A percentile compares a stretch with the other conserved stretches of the same genome.
phyloP scores from a whole-genome alignment of 352 stramenopile genomes.

The Phytophthora parvispora region DNA sequence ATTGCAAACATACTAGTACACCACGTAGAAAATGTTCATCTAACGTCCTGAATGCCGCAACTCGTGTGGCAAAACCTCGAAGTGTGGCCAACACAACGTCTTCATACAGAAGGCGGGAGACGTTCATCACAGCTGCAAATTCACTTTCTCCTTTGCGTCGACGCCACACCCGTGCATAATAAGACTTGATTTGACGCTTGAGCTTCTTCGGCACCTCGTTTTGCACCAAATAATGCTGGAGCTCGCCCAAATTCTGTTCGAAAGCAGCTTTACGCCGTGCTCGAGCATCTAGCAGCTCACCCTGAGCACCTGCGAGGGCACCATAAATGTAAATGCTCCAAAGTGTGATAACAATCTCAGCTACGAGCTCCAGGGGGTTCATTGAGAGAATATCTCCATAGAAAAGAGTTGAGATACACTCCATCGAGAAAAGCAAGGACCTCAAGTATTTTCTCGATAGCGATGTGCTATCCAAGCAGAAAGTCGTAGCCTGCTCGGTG shows the following conservation, averaged over 20 bases:
- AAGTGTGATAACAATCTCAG: constrained; percentile 67
- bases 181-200: constrained; percentile 82
- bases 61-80: constrained; percentile 57
- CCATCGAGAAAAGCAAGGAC: constrained; percentile 69
- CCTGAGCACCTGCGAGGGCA: constrained; percentile 68
- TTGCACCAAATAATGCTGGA: constrained; percentile 80
- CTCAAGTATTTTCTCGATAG: constrained; percentile 72
- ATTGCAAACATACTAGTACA: constrained; percentile 69
- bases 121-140: constrained; percentile 51
- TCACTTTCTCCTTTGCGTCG: constrained; percentile 64
- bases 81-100: constrained; percentile 69
- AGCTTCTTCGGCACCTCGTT: constrained; percentile 77
- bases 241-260: constrained; percentile 68
- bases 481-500: constrained; percentile 18
- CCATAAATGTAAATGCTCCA: constrained; percentile 83
- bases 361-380: constrained; percentile 68
- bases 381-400: constrained; percentile 80
- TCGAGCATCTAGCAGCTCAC: constrained; percentile 59
- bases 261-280: constrained; percentile 61
- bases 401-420: constrained; percentile 79
- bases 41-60: constrained; percentile 60
- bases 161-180: constrained; percentile 74
- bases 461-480: constrained; percentile 34
- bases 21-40: constrained; percentile 77
- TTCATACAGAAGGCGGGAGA: constrained; percentile 65